Conservation (phyloP, 306 rosid genomes). For the Heteromeles arbutifolia region DNA sequence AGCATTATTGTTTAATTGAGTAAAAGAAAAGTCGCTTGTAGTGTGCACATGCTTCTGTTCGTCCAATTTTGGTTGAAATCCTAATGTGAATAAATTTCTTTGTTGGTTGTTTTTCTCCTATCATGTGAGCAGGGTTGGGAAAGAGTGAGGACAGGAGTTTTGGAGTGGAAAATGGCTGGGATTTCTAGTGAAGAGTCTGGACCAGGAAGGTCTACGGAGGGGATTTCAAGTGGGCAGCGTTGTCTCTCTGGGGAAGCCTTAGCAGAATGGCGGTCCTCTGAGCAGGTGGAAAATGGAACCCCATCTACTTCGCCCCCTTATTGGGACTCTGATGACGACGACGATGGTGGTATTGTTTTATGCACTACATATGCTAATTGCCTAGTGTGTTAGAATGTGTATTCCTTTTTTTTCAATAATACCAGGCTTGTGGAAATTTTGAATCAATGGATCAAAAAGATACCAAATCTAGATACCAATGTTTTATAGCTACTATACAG, state of each 20-base stretch:
- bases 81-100: background rate
- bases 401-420: background rate
- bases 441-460: background rate
- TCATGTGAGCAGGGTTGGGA: slow-evolving; percentile 32
- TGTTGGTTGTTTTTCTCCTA: slow-evolving; percentile 12
- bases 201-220: slow-evolving; percentile 66
- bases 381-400: background rate
- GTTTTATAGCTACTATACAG: background rate
- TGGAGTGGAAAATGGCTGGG: slow-evolving; percentile 76
- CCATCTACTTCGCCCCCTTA: slow-evolving; percentile 92
- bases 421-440: background rate
- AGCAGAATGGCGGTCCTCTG: slow-evolving; percentile 96
- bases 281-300: slow-evolving; percentile 96
- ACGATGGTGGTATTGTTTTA: slow-evolving; percentile 59
- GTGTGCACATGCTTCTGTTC: background rate
- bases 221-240: slow-evolving; percentile 65
- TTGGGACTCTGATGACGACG: slow-evolving; percentile 93
- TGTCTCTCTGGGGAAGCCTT: slow-evolving; percentile 82
- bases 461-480: background rate
- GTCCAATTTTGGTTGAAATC: slow-evolving; percentile 18
- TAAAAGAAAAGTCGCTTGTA: background rate
- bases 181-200: slow-evolving; percentile 66
- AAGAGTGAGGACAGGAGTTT: slow-evolving; percentile 33
- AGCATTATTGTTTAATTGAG: background rate
- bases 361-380: background rate